Conservation (phyloP, 2,329 filamentous ascomycete species). For the Fusarium sp. region DNA sequence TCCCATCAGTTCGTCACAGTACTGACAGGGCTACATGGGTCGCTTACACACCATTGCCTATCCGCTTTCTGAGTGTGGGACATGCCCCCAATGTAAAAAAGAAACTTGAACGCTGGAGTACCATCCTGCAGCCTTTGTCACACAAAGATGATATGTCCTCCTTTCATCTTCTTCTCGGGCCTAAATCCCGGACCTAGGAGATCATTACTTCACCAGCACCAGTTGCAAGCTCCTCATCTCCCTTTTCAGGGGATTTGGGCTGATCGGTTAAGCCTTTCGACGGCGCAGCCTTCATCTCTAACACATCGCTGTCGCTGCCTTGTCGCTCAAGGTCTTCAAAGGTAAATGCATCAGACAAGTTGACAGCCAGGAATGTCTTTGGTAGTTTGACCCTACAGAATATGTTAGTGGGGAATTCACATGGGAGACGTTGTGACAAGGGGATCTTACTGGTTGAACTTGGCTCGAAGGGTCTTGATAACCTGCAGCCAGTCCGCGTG, state of each 20-base stretch:
- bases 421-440: not conserved
- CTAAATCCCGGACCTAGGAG: slow-evolving; percentile 30
- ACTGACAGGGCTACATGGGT: not conserved
- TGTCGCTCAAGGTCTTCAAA: slow-evolving; percentile 68
- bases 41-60: not conserved
- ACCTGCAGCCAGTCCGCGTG: slow-evolving; percentile 97
- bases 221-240: slow-evolving; percentile 24
- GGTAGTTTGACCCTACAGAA: slow-evolving; percentile 69
- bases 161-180: slow-evolving; percentile 4
- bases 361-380: slow-evolving; percentile 73
- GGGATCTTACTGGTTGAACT: slow-evolving; percentile 85
- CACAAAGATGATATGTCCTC: slow-evolving; percentile 15
- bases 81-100: not conserved
- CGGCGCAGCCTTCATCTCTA: slow-evolving; percentile 60
- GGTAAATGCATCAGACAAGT: slow-evolving; percentile 70
- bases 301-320: slow-evolving; percentile 57
- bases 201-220: slow-evolving; percentile 41
- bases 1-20: not conserved
- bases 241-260: slow-evolving; percentile 24
- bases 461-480: slow-evolving; percentile 93
- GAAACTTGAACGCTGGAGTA: not conserved
- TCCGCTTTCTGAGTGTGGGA: not conserved
- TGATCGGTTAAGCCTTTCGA: slow-evolving; percentile 45
- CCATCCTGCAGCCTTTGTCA: slow-evolving; percentile 4
- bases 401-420: slow-evolving; percentile 33